Conservation (phyloP, 345 rosid species). For the Eucalyptus lansdowneana region DNA sequence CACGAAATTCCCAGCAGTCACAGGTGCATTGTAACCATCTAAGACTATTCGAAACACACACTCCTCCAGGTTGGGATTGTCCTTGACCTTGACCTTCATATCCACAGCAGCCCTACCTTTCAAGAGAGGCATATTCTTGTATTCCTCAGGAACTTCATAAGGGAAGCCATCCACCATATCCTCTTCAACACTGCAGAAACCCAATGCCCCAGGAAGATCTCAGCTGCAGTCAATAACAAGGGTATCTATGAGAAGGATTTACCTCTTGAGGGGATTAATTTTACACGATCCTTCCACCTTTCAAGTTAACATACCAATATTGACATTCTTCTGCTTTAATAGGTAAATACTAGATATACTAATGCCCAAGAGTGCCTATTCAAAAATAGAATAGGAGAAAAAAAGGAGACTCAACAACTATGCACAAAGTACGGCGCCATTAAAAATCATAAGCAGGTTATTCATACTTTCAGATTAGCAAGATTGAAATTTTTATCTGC, state of each 20-base stretch:
- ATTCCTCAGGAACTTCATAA: conserved; percentile 84
- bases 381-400: neutral
- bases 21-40: conserved; percentile 96
- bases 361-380: neutral
- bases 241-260: conserved; percentile 55
- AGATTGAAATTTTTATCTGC: neutral
- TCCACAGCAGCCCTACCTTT: conserved; percentile 95
- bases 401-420: neutral
- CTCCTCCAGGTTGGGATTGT: conserved; percentile 81
- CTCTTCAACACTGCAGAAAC: conserved; percentile 99
- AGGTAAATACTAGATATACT: neutral
- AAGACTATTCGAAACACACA: conserved; percentile 82
- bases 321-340: neutral
- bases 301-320: neutral
- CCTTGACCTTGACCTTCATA: conserved; percentile 98
- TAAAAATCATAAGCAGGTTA: neutral
- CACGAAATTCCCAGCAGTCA: conserved; percentile 87
- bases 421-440: neutral
- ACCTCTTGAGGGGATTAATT: conserved; percentile 17
- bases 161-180: conserved; percentile 98
- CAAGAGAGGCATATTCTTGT: conserved; percentile 69
- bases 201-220: conserved; percentile 99
- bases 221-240: conserved; percentile 99
- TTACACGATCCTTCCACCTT: conserved; percentile 6
- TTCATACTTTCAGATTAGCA: neutral